Conservation (phyloP, 495 filamentous ascomycete species). For the Neurospora intermedia region DNA sequence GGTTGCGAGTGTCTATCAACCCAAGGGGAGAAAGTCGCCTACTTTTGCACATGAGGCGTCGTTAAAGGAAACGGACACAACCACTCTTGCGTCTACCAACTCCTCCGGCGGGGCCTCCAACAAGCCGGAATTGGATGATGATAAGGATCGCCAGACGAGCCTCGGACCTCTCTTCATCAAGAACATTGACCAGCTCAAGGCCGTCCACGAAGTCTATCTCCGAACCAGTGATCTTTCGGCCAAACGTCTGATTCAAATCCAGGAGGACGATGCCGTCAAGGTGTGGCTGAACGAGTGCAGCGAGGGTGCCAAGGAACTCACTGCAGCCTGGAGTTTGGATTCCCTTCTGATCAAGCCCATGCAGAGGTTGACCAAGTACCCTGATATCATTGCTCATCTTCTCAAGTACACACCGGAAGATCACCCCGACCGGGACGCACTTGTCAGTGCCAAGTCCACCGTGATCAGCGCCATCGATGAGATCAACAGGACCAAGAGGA, state of each 20-base stretch:
- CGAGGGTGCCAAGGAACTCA: slow-evolving; percentile 77
- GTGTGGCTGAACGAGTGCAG: slow-evolving; percentile 91
- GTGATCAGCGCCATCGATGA: slow-evolving; percentile 64
- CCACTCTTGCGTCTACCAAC: slow-evolving; percentile 19
- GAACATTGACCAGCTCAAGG: slow-evolving; percentile 69
- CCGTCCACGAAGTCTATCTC: slow-evolving; percentile 73
- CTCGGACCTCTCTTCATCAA: slow-evolving; percentile 69
- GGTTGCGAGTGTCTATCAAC: slow-evolving; percentile 59
- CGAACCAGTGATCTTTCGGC: slow-evolving; percentile 79
- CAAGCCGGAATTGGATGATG: slow-evolving; percentile 29
- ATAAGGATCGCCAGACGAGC: slow-evolving; percentile 61
- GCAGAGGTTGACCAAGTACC: slow-evolving; percentile 86
- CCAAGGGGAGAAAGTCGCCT: slow-evolving; percentile 34
- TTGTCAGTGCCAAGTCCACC: slow-evolving; percentile 51
- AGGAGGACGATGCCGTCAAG: slow-evolving; percentile 61
- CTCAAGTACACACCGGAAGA: slow-evolving; percentile 65
- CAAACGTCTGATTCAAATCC: slow-evolving; percentile 61
- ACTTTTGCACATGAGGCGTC: slow-evolving; percentile 18
- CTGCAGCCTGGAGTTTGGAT: slow-evolving; percentile 84
- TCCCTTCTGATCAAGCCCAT: slow-evolving; percentile 91
- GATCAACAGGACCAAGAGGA: slow-evolving; percentile 88
- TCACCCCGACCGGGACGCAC: slow-evolving; percentile 67
- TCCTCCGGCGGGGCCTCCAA: slow-evolving; percentile 17
- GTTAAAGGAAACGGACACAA: slow-evolving; percentile 19
- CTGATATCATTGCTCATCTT: slow-evolving; percentile 67